Evolutionary conservation across 2,329 filamentous ascomycete species (phyloP).

Genomic region (Claviceps citrina): DNA sequence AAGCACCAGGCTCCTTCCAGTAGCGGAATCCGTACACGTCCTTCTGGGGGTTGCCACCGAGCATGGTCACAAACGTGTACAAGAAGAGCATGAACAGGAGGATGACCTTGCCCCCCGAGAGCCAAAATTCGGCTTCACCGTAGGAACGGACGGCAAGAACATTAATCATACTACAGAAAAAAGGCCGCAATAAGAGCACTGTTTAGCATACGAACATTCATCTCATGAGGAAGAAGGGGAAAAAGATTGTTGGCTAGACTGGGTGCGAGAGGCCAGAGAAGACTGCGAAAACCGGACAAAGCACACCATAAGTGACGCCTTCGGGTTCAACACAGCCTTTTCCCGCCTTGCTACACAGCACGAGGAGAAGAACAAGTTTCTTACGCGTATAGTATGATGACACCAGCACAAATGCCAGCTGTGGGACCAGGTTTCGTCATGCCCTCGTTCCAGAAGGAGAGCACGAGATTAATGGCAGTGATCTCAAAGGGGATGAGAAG

Average conservation of each 20-base stretch:
- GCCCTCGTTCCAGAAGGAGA: constrained; percentile 24
- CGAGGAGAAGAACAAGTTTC: constrained; percentile 11
- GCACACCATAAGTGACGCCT: neutral
- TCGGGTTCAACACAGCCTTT: neutral
- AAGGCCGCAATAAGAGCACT: constrained; percentile 7
- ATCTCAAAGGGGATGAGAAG: constrained; percentile 29
- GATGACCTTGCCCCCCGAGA: constrained; percentile 47
- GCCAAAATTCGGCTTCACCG: constrained; percentile 59
- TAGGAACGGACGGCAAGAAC: constrained; percentile 50
- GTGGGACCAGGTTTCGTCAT: constrained; percentile 50
- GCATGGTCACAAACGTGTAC: constrained; percentile 69
- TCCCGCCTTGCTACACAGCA: neutral
- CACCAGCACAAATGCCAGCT: constrained; percentile 42
- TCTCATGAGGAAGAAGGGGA: neutral
- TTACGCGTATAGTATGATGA: constrained; percentile 42
- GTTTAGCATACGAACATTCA: constrained; percentile 16
- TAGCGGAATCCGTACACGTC: constrained; percentile 58
- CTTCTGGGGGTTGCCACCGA: constrained; percentile 57
- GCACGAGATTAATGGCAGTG: constrained; percentile 26
- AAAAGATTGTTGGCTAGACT: no score
- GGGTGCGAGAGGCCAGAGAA: neutral
- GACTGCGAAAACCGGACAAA: neutral
- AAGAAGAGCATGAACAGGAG: constrained; percentile 51
- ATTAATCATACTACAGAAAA: constrained; percentile 35
- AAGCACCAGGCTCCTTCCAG: constrained; percentile 33